These are phyloP conservation scores for Handroanthus guayacan DNA, from an alignment of 257 asterid species.

Conservation along the genomic window DNA sequence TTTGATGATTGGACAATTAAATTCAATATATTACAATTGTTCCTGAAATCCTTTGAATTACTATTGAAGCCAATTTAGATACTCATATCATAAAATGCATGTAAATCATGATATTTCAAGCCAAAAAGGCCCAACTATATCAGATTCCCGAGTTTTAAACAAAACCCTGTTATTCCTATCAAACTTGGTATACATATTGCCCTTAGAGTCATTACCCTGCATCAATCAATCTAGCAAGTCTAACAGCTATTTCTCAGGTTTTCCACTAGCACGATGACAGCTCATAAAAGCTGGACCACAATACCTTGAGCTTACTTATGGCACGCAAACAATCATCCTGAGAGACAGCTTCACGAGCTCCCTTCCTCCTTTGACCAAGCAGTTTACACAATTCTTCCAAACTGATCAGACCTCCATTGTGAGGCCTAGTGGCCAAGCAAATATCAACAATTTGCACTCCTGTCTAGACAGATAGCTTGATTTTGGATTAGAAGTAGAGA, in stretches of 20 bases:
- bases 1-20: not conserved
- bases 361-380: constrained; percentile 81
- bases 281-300: constrained; percentile 9
- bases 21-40: not conserved
- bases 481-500: constrained; percentile 33
- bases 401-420: constrained; percentile 93
- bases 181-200: constrained; percentile 2
- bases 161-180: not conserved
- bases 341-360: constrained; percentile 85
- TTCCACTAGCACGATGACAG: constrained; percentile 4
- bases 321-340: constrained; percentile 99
- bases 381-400: constrained; percentile 86
- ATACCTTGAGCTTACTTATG: constrained; percentile 95
- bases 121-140: not conserved
- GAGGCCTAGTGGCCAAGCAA: constrained; percentile 87
- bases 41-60: constrained; percentile 2
- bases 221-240: not conserved
- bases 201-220: not conserved
- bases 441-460: constrained; percentile 96
- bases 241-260: not conserved
- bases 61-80: not conserved
- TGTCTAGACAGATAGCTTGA: constrained; percentile 60
- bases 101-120: constrained; percentile 12
- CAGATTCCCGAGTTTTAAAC: constrained; percentile 23
- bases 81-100: not conserved